Base-by-base conservation (phyloP, 148 eudicot species). In the Drosera capensis region DNA sequence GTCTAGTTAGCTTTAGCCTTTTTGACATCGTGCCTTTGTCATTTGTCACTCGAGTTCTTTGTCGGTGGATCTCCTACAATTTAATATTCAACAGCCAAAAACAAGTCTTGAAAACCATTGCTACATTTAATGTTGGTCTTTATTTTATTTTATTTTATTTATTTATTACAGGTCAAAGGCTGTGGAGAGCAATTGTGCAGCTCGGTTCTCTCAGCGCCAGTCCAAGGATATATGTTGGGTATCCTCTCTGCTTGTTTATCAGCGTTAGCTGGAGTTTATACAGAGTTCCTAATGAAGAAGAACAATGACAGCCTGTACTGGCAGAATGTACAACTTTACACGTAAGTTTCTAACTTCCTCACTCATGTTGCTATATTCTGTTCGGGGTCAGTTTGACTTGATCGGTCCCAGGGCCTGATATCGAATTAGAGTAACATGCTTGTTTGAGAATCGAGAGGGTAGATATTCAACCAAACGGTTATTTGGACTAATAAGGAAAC, bases 221-320 rank as follows among this genome's bases (percentile, higher is more conserved):
- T 90, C 61, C 87, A 73, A 58, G 97, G 97, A 49, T 90, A 90
- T 66, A 71, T 80, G 80, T 47, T 90, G 59, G 97, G 99, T 1
- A 41, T 84, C 53, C 54, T 90, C 56, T 90, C 95, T 44, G 95
- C 99, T 54, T 90, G 99, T 64, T 77, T 90, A 42, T 90, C 99
- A n/a, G 99, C 99, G 36, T 60, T 81, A 51, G 99, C 99, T 52
- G 99, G 99, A 64, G 85, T 90, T 34, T 90, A 85, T 65, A 90
- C 99, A 8, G 99, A 90, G 60, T 90, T 80, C 68, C 71, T 85
- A 67, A 78, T 84, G 97, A 88, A 88, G 77, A 88, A 83, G 68
- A 88, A 88, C 56, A 88, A 75, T 67, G 97, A 83, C 64, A 77
- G 87, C 67, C 60, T 83, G 43, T 78, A 83, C 66, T 88, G 97